phyloP scores from a whole-genome alignment of 331 rosid genomes.

The Stylosanthes scabra region DNA sequence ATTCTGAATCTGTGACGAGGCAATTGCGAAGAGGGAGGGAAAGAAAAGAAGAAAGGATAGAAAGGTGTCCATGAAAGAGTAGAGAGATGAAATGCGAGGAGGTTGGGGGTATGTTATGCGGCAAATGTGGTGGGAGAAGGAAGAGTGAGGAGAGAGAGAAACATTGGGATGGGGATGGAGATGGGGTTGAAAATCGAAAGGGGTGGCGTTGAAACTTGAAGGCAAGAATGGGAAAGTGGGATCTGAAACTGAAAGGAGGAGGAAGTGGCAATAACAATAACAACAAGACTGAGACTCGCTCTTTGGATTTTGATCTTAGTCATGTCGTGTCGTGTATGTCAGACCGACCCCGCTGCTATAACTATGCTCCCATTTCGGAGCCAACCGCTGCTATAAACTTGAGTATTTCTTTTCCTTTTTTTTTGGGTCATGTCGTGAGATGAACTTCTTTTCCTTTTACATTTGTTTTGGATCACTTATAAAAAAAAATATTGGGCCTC shows the following conservation, averaged over 20 bases:
- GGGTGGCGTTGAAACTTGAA: conserved; percentile 8
- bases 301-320: neutral
- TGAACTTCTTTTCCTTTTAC: too few species aligned
- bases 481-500: too few species aligned
- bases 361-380: neutral
- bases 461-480: too few species aligned
- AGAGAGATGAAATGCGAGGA: neutral
- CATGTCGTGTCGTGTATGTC: neutral
- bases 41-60: conserved; percentile 35
- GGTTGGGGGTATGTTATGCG: too few species aligned
- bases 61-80: conserved; percentile 35
- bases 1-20: conserved; percentile 49
- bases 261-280: neutral
- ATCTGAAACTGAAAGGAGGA: neutral
- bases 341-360: neutral
- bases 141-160: neutral
- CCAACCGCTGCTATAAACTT: too few species aligned
- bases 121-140: neutral
- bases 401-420: too few species aligned
- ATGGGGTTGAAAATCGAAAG: neutral
- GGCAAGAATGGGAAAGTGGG: neutral
- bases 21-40: conserved; percentile 52
- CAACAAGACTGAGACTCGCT: too few species aligned
- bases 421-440: too few species aligned
- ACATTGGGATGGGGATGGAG: neutral